Evolutionary conservation across 306 rosid genomes (phyloP).

Genomic region (Vigna angularis): DNA sequence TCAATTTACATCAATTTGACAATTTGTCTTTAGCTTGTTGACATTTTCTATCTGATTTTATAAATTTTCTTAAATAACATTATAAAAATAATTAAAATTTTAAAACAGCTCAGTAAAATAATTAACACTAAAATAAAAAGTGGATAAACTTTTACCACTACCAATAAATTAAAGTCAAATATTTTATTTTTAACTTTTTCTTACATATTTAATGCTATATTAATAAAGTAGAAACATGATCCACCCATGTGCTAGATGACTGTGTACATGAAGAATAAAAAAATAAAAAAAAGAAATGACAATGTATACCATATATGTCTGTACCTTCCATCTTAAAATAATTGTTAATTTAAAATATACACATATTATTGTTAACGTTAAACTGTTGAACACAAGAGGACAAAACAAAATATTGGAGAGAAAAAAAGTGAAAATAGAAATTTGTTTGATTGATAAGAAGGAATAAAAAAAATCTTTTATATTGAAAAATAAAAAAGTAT

Average conservation of each 20-base stretch:
- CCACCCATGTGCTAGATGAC: constrained; percentile 12
- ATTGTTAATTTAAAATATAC: too few relatives aligned
- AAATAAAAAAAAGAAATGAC: too few relatives aligned
- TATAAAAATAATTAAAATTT: neutral
- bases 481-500: too few relatives aligned
- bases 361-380: too few relatives aligned
- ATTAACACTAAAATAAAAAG: neutral
- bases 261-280: neutral
- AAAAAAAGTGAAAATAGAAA: too few relatives aligned
- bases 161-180: neutral
- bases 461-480: too few relatives aligned
- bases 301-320: neutral
- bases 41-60: neutral
- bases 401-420: too few relatives aligned
- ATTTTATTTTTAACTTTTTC: neutral
- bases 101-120: neutral
- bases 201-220: neutral
- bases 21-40: neutral
- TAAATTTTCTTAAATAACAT: neutral
- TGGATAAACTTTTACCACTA: neutral
- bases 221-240: constrained; percentile 4
- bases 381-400: too few relatives aligned
- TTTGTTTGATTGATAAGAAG: too few relatives aligned
- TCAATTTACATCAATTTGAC: neutral
- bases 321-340: neutral